phyloP scores from a whole-genome alignment of 306 rosid species.

The Vigna trinervia region DNA sequence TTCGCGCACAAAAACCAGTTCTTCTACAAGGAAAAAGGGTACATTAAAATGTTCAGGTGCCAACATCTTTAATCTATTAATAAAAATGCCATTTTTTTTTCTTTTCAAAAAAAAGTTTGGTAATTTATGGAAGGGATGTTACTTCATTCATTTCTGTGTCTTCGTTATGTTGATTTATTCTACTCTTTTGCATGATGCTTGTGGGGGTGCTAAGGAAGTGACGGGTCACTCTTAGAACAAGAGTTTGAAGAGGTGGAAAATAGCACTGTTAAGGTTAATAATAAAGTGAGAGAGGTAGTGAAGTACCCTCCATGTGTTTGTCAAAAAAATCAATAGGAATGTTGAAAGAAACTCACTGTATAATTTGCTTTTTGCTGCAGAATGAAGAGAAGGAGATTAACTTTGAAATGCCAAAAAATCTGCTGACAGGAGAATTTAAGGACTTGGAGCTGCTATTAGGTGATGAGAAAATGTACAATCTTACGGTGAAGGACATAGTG shows the following conservation, averaged over 20 bases:
- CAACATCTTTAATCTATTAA: background rate
- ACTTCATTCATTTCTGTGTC: background rate
- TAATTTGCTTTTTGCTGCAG: constrained; percentile 24
- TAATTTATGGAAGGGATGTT: background rate
- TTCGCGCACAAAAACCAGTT: constrained; percentile 36
- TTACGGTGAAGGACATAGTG: constrained; percentile 35
- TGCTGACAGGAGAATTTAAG: background rate
- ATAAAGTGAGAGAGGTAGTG: constrained; percentile 8
- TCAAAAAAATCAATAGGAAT: background rate
- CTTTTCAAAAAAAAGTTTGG: too few species aligned
- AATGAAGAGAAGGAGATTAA: constrained; percentile 35
- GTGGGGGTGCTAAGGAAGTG: constrained; percentile 36
- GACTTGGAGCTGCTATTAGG: constrained; percentile 20
- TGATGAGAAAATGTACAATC: constrained; percentile 18
- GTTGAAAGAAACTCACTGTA: constrained; percentile 1
- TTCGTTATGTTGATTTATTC: constrained; percentile 29
- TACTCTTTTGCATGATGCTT: constrained; percentile 25
- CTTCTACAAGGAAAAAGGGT: constrained; percentile 31
- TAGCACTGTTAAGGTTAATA: constrained; percentile 12
- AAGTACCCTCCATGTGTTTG: background rate
- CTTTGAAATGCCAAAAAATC: constrained; percentile 20
- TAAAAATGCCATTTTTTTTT: background rate
- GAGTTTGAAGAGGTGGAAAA: constrained; percentile 38
- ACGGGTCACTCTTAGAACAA: constrained; percentile 35
- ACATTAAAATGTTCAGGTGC: constrained; percentile 39